phyloP scores from a whole-genome alignment of 495 filamentous ascomycete genomes.

The Penicillium tannophilum region DNA sequence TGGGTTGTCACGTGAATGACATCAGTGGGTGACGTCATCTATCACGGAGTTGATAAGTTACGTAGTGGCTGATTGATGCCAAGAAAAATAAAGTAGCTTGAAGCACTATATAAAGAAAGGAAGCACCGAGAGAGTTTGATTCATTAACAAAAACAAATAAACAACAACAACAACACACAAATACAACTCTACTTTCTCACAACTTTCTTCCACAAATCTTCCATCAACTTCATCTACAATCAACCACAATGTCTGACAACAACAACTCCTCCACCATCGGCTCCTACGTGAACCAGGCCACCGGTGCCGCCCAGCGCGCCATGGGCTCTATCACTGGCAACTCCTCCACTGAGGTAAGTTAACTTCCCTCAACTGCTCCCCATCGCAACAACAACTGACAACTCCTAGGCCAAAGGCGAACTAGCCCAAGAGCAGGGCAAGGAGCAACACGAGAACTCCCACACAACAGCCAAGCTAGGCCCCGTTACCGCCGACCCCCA shows the following conservation, averaged over 20 bases:
- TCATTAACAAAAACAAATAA: background rate
- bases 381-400: constrained; percentile 15
- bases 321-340: constrained; percentile 77
- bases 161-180: background rate
- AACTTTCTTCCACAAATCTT: background rate
- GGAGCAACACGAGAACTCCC: constrained; percentile 65
- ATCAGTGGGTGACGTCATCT: constrained; percentile 31
- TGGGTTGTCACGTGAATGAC: constrained; percentile 24
- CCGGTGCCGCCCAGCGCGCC: constrained; percentile 69
- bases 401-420: constrained; percentile 49
- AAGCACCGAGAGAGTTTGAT: background rate
- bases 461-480: constrained; percentile 68
- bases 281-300: constrained; percentile 79
- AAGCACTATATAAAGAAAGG: background rate
- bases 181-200: background rate
- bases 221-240: constrained; percentile 8
- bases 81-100: constrained; percentile 10
- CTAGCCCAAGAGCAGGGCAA: constrained; percentile 61
- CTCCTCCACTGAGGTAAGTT: constrained; percentile 61
- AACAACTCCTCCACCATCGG: constrained; percentile 73
- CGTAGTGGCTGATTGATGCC: constrained; percentile 1
- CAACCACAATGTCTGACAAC: constrained; percentile 56
- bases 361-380: background rate
- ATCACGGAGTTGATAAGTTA: constrained; percentile 9
- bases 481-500: constrained; percentile 63